Percentiles rank a stretch among this genome's conserved stretches.
phyloP scores from a whole-genome alignment of 2,329 filamentous ascomycete species.

The Fusarium foetens region DNA sequence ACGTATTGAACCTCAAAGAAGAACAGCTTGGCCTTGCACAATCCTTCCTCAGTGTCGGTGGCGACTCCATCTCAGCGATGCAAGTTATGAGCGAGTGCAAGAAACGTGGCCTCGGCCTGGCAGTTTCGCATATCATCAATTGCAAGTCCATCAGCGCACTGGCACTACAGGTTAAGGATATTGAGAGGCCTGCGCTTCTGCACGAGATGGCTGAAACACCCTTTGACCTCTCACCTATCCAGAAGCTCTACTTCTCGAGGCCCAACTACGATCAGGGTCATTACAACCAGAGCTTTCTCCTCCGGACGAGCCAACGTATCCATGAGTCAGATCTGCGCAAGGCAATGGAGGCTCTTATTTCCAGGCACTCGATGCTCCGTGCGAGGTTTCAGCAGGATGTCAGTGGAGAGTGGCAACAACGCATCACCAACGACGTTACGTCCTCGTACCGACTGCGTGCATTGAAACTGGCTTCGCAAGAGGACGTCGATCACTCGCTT shows the following conservation, averaged over 20 bases:
- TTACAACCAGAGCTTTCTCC: conserved; percentile 39
- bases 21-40: conserved; percentile 33
- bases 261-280: conserved; percentile 22
- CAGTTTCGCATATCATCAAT: conserved; percentile 44
- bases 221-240: conserved; percentile 32
- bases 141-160: conserved; percentile 41
- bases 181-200: neutral
- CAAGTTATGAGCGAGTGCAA: conserved; percentile 51
- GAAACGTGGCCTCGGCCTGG: conserved; percentile 41
- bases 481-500: neutral
- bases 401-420: conserved; percentile 15
- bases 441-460: conserved; percentile 26
- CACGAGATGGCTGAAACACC: neutral
- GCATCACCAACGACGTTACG: conserved; percentile 3
- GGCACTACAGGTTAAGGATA: conserved; percentile 21
- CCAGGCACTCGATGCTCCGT: conserved; percentile 35
- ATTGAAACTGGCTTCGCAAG: neutral
- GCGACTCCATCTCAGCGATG: conserved; percentile 57
- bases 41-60: conserved; percentile 53
- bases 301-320: conserved; percentile 16
- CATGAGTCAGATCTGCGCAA: neutral
- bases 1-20: conserved; percentile 32
- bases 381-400: conserved; percentile 14
- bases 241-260: conserved; percentile 35
- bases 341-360: conserved; percentile 18